Conservation (phyloP, 805 yeast species). For the Candida tibetensis region DNA sequence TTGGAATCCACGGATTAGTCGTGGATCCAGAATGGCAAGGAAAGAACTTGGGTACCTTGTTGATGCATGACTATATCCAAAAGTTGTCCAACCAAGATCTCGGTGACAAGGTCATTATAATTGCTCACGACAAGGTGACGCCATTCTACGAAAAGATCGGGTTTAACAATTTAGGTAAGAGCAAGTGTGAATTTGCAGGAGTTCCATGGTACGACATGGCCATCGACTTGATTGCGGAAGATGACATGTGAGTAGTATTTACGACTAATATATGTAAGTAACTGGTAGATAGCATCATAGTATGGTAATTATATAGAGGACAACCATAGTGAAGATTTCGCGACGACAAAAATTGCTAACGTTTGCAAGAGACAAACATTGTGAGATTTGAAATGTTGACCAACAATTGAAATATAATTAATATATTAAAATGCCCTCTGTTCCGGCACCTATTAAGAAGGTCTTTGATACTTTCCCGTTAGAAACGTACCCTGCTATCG, state of each 20-base stretch:
- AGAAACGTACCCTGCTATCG: conserved; percentile 36
- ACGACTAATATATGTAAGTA: neutral
- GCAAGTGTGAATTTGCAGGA: conserved; percentile 57
- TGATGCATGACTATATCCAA: conserved; percentile 87
- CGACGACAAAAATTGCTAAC: too few relatives aligned
- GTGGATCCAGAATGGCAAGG: conserved; percentile 78
- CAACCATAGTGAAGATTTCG: neutral
- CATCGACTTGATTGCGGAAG: conserved; percentile 44
- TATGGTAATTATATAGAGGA: neutral
- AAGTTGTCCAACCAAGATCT: conserved; percentile 83
- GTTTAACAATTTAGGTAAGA: conserved; percentile 66
- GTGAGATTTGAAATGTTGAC: conserved; percentile 1
- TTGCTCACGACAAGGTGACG: conserved; percentile 66
- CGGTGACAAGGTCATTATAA: conserved; percentile 71
- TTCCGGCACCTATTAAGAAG: conserved; percentile 43
- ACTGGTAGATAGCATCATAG: too few relatives aligned
- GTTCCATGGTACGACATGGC: conserved; percentile 60
- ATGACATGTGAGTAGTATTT: conserved; percentile 25
- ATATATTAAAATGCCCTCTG: conserved; percentile 18
- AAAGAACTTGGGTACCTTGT: conserved; percentile 74
- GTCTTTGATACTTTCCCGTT: conserved; percentile 55
- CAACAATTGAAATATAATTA: too few relatives aligned
- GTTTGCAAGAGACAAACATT: too few relatives aligned
- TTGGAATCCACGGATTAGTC: conserved; percentile 82
- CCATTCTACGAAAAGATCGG: conserved; percentile 84